Percentiles rank a stretch among this genome's conserved stretches.
Evolutionary conservation across 2,329 filamentous ascomycete genomes (phyloP).

Genomic region (Teratosphaeria nubilosa): DNA sequence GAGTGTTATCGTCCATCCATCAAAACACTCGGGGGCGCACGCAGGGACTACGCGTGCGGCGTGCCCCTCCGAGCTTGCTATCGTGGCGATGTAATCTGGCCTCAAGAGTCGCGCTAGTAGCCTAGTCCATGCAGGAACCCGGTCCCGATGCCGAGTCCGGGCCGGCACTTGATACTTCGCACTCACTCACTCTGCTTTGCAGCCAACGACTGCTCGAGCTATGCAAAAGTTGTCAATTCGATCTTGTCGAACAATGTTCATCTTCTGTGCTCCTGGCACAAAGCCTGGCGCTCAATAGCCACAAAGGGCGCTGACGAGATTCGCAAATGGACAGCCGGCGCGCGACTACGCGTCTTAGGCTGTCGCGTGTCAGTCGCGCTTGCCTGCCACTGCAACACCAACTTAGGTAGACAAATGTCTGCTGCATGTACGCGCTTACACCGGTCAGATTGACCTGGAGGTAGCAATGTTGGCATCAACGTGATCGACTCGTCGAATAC

Average conservation of each 20-base stretch:
- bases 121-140: not conserved
- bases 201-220: no score
- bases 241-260: not conserved
- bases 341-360: not conserved
- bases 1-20: constrained; percentile 7
- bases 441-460: no score
- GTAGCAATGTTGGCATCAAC: not conserved
- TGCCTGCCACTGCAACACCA: not conserved
- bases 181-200: no score
- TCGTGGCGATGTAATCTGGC: not conserved
- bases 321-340: not conserved
- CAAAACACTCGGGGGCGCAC: not conserved
- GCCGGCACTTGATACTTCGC: not conserved
- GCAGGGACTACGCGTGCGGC: not conserved
- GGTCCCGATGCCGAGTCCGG: not conserved
- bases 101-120: not conserved
- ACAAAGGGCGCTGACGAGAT: not conserved
- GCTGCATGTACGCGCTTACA: no score
- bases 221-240: no score
- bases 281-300: not conserved
- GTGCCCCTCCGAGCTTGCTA: not conserved
- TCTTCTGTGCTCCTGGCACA: not conserved
- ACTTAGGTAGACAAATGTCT: not conserved
- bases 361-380: not conserved
- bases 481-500: not conserved